Evolutionary conservation across 371 early-diverging fungal genomes (phyloP), one percentile per base, ranked within the genome.

Genomic region (Apophysomyces ossiformis): DNA sequence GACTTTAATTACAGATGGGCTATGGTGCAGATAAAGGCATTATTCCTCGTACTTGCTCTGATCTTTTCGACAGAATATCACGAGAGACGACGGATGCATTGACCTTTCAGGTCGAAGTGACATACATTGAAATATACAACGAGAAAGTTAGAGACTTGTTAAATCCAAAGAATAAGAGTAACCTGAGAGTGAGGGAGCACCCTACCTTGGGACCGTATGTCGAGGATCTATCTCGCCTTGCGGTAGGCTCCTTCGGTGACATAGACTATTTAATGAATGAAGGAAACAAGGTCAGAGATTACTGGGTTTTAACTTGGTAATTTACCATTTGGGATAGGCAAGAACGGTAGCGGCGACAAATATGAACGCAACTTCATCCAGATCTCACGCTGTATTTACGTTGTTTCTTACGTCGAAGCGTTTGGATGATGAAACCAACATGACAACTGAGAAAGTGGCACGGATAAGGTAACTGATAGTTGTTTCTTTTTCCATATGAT

Each of bases 311-410:
- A 15, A 56, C 38, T 47, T 9, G 43, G n/a, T 5, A 11, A 18
- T 9, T 26, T 35, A 26, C 39, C 61, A 21, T 60, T 60, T 60
- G 35, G 12, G 7, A 32, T 64, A 86, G 88, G 87, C 89, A 56
- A 89, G 90, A 67, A 96, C 95, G 7, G 95, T 96, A 13, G 97
- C 96, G 6, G 87, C 93, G 11, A 99, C 98, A n/a, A 90, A 94
- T 63, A 98, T 98, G 98, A 98, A 98, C 72, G 94, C 89, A 67
- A 89, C 90, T 0, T 95, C 95, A 12, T 92, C 93, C 70, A 88
- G 99, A 36, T 93, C 94, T 9, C 99, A 99, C 83, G 95, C 96
- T 8, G 93, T 99, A 36, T 95, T 97, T 61, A 95, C 95, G 0
- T 73, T 98, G 4, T 83, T 90, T 9, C 66, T 97, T 58, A 90